Conservation (phyloP, 2,329 filamentous ascomycete genomes). For the Calonectria pteridis region DNA sequence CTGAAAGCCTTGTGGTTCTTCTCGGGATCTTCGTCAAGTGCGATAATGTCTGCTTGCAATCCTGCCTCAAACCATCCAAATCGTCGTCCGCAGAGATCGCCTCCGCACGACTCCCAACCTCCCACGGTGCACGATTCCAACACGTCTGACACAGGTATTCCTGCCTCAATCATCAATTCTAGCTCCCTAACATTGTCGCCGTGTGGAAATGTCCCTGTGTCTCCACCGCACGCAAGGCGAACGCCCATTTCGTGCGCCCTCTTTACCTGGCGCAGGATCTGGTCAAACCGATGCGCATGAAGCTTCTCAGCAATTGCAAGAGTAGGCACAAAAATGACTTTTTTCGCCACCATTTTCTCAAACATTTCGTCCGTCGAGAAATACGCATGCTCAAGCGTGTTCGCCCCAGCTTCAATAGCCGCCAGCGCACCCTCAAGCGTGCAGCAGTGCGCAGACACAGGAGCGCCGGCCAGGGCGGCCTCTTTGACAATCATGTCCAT, state of each 20-base stretch:
- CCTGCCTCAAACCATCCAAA: conserved; percentile 67
- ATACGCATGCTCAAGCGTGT: conserved; percentile 61
- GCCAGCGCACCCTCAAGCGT: not conserved
- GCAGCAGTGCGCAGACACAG: conserved; percentile 1
- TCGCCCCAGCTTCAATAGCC: conserved; percentile 32
- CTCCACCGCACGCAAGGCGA: conserved; percentile 64
- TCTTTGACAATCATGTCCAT: conserved; percentile 64
- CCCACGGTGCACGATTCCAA: conserved; percentile 63
- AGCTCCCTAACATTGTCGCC: conserved; percentile 66
- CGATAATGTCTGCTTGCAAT: conserved; percentile 50
- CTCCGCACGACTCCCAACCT: conserved; percentile 69
- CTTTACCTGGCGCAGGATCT: conserved; percentile 55
- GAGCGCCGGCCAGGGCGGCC: conserved; percentile 51
- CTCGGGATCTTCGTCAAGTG: not conserved
- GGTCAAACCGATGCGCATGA: conserved; percentile 49
- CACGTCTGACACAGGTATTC: conserved; percentile 62
- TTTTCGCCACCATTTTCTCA: conserved; percentile 57
- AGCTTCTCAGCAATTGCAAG: conserved; percentile 52
- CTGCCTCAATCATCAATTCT: conserved; percentile 65
- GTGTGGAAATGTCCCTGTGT: conserved; percentile 66
- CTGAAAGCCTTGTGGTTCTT: conserved; percentile 52
- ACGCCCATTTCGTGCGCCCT: conserved; percentile 61
- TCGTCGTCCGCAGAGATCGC: conserved; percentile 61
- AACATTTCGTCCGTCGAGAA: conserved; percentile 55
- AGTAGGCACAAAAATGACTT: conserved; percentile 65